Percentiles rank a stretch among this genome's conserved stretches.
phyloP scores from a whole-genome alignment of 148 eudicot genomes.

The Oxyria digyna region DNA sequence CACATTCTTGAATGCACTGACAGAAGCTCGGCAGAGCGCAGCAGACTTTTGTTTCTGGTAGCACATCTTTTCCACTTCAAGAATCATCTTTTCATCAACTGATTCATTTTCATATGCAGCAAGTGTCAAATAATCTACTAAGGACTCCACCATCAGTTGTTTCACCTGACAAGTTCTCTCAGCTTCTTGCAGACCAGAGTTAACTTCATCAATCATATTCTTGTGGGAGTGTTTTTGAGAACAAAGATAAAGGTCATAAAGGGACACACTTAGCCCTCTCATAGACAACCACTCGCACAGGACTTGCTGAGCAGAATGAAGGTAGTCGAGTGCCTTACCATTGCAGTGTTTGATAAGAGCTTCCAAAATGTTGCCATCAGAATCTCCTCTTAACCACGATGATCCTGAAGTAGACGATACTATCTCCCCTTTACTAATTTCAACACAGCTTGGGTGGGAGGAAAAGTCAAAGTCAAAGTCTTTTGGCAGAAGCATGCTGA shows the following conservation, averaged over 20 bases:
- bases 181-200: slow-evolving; percentile 65
- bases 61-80: slow-evolving; percentile 28
- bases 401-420: slow-evolving; percentile 42
- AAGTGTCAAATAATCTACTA: slow-evolving; percentile 31
- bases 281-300: slow-evolving; percentile 72
- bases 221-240: slow-evolving; percentile 32
- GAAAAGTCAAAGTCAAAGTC: slow-evolving; percentile 56
- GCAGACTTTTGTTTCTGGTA: slow-evolving; percentile 56
- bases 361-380: slow-evolving; percentile 47
- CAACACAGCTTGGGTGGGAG: slow-evolving; percentile 30
- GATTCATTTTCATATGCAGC: slow-evolving; percentile 25
- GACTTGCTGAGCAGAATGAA: slow-evolving; percentile 59
- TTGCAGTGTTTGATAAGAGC: slow-evolving; percentile 37
- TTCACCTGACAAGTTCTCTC: slow-evolving; percentile 40
- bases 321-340: slow-evolving; percentile 37
- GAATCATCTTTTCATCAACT: slow-evolving; percentile 10
- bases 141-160: slow-evolving; percentile 46
- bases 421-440: slow-evolving; percentile 55
- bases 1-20: slow-evolving; percentile 51
- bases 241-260: slow-evolving; percentile 75
- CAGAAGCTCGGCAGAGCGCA: slow-evolving; percentile 54
- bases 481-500: slow-evolving; percentile 58
- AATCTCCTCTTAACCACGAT: slow-evolving; percentile 68
- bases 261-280: slow-evolving; percentile 81
- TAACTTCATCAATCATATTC: slow-evolving; percentile 64